Base-by-base conservation (phyloP, 164 flowering plant genomes). In the Euptelea pleiosperma region DNA sequence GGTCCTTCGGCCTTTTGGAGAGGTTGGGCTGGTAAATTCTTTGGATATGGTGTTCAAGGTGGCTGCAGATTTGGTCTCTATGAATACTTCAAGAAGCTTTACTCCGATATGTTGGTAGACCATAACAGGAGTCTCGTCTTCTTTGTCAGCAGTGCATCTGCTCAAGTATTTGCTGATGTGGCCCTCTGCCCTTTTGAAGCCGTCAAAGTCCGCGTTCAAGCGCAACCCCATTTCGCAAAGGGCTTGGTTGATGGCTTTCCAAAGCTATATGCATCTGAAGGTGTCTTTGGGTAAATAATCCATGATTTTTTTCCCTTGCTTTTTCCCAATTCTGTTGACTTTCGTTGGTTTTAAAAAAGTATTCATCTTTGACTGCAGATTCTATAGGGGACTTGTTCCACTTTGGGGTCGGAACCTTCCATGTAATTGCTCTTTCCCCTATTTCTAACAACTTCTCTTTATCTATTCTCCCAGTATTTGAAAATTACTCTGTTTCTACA, bases 171-270 rank as follows among this genome's bases (percentile, higher is more conserved):
- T 77, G 93, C 96, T 18, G 81, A 92, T 66, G 76, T 89, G 48
- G 91, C 96, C 41, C 82, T 89, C 2, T 85, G 93, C 60, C 98
- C 96, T 33, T 89, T 92, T 56, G 98, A 89, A 75, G 93, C 96
- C 8, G 62, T 92, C 47, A 92, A 92, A 76, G 91, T 87, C 47
- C 82, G 88, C 34, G 91, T 92, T 47, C 98, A 92, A 68, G 66
- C 89, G 18, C 83, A 84, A 43, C 82, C 91, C 37, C 51, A 47
- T 62, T 92, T 77, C 69, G 98, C 83, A 22, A 87, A 81, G 72
- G 96, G 96, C 19, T 77, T 92, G 76, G 47, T 54, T 64, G 98
- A 87, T 78, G 96, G 98, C 33, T 81, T 89, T 67, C 95, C 96
- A 29, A 92, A 79, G 57, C 33, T 89, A 30, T 87, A 92, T 70